Base-by-base conservation (phyloP, 2,329 filamentous ascomycete species). In the Trichophyton simii region DNA sequence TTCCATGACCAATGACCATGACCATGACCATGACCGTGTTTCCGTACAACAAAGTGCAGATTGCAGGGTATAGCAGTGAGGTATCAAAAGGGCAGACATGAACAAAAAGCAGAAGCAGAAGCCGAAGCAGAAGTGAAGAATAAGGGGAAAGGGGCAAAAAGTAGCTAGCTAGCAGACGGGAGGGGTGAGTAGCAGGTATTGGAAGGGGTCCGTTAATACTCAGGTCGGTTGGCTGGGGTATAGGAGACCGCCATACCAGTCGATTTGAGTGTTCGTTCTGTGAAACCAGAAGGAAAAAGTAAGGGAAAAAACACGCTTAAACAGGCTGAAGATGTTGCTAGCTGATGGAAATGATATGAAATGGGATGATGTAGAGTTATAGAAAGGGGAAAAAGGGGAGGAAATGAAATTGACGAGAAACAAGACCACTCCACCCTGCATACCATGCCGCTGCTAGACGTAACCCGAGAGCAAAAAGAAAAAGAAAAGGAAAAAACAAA, bases 391-490 rank as follows among this genome's bases (percentile, higher is more conserved):
- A 18, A 22, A 41, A 38, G 3, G 36, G 18, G 20, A 25, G 5
- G 36, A 41, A 18, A 57, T n/a, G n/a, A 8, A 22, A 22, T 38
- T 20, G 41, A 57, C 20, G 18, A 18, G 11, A n/a, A 57, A 59
- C 7, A 59, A 46, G 44, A 59, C 25, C 34, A 59, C 34, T 34
- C 57, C 57, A 58, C 57, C 57, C 25, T 48, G 41, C 38, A 48
- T 48, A 59, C 57, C 57, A 59, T 59, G 57, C 57, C 25, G 57
- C 57, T 46, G 38, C 57, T 38, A 38, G 57, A 59, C 34, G 20
- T 31, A 28, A 44, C 41, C 38, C 57, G 41, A 48, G 57, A 59
- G 25, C 25, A 25, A 25, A 25, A 25, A 25, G 5, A 25, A 18
- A 18, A 18, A 18, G 1, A 18, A 18, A 18, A 25, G 2, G 25